Conservation (phyloP, 2,329 filamentous ascomycete genomes). For the Epichloe gansuensis region DNA sequence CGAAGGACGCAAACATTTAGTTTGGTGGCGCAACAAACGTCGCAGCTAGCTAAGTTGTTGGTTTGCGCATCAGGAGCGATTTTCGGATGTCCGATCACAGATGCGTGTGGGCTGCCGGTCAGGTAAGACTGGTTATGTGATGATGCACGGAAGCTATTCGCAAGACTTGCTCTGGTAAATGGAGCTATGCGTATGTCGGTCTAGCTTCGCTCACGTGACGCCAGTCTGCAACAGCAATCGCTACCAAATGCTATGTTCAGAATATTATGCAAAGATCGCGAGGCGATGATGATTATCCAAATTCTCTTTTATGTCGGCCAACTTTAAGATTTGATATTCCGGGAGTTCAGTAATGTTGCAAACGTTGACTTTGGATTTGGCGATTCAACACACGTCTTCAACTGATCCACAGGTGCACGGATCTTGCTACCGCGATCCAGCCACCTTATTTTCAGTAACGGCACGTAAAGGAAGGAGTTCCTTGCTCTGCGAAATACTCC, state of each 20-base stretch:
- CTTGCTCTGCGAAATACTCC: no score
- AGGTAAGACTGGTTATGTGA: neutral
- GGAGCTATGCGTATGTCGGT: neutral
- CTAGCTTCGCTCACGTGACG: slow-evolving; percentile 4
- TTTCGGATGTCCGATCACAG: neutral
- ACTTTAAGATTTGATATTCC: no score
- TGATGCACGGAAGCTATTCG: slow-evolving; percentile 5
- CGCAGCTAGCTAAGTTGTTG: slow-evolving; percentile 23
- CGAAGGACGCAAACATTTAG: slow-evolving; percentile 26
- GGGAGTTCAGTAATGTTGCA: no score
- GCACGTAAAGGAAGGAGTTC: no score
- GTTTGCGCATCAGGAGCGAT: slow-evolving; percentile 20
- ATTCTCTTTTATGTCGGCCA: no score
- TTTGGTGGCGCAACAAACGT: slow-evolving; percentile 27
- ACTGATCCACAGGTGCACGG: no score
- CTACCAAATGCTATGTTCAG: no score
- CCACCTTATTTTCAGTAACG: neutral
- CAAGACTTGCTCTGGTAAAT: neutral
- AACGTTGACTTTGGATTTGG: no score
- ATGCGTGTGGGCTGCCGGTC: neutral
- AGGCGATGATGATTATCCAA: no score
- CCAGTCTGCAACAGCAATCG: neutral
- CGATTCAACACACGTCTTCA: no score
- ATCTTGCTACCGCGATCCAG: neutral
- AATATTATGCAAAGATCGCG: no score